Evolutionary conservation across 2,329 filamentous ascomycete genomes (phyloP), one percentile per base, ranked within the genome.

Genomic region (Penicillium sp.): DNA sequence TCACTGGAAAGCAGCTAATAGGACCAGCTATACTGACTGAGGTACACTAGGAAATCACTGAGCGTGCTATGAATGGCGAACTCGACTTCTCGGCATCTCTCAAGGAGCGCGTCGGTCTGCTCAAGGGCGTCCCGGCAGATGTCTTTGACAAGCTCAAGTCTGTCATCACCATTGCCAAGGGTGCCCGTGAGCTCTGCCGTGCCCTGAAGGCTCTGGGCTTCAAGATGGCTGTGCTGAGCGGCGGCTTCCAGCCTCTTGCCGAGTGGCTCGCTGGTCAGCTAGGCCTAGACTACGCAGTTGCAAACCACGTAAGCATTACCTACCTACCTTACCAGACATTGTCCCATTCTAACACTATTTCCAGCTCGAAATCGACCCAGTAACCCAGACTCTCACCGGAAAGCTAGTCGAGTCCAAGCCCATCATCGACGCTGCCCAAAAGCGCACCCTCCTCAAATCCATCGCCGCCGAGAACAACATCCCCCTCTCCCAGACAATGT

Each of bases 21-120:
- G 47, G 50, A 15, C 7, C 28, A n/a, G 26, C 61, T 2, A 10
- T 54, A 42, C 37, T 54, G 22, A 54, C 35, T 12, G 24, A n/a
- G n/a, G 17, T 54, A n/a, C 15, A 17, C 17, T 47, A 82, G 81
- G 85, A 89, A 71, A 98, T 99, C 69, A 99, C 95, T 0, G 89
- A 90, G 62, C 90, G 93, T 37, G 94, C 95, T 38, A 99, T 99
- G 95, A 89, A 94, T 68, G 95, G 95, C 63, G 93, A 98, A 81
- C 84, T 98, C 38, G 93, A 97, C 76, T 99, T 99, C 70, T 89
- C 93, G 56, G 86, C 87, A 0, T 93, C 91, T 0, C 88, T 99
- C 73, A 88, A 89, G 61, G 91, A 91, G 75, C 86, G 95, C 22
- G 92, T 96, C 30, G 85, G 85, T 44, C 83, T 98, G 47, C 85